A percentile compares a stretch with the other conserved stretches of the same genome.
Conservation (phyloP, 306 rosid genomes). For the Carpinus viminea region DNA sequence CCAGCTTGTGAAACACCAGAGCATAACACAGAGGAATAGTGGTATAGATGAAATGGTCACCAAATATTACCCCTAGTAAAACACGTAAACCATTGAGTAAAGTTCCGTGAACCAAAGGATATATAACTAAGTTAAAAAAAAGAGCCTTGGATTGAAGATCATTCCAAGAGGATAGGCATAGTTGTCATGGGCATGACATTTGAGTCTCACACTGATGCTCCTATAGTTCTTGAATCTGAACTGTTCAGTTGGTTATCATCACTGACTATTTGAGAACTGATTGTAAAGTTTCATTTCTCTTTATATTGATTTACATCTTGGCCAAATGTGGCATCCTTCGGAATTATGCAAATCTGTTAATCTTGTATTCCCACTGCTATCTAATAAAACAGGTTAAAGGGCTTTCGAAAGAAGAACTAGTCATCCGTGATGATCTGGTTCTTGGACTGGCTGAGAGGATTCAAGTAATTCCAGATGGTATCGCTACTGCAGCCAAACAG, state of each 20-base stretch:
- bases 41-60: constrained; percentile 3
- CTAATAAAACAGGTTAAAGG: constrained; percentile 69
- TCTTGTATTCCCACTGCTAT: constrained; percentile 21
- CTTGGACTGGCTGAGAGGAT: constrained; percentile 72
- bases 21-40: not conserved
- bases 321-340: constrained; percentile 3
- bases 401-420: constrained; percentile 62
- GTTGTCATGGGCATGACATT: not conserved
- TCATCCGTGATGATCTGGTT: constrained; percentile 59
- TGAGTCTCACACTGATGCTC: not conserved
- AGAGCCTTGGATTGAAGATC: not conserved
- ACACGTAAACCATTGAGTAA: not conserved
- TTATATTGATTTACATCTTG: constrained; percentile 10
- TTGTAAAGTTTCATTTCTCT: constrained; percentile 4
- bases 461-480: constrained; percentile 78
- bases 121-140: not conserved
- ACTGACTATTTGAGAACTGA: not conserved
- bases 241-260: not conserved
- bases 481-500: constrained; percentile 39
- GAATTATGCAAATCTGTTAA: constrained; percentile 1
- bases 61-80: not conserved
- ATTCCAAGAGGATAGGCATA: not conserved
- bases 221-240: not conserved
- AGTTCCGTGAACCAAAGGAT: not conserved
- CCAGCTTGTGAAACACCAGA: not conserved